Evolutionary conservation across 306 rosid species (phyloP), one percentile per base, ranked within the genome.

Genomic region (Pterocarpus macrocarpus): DNA sequence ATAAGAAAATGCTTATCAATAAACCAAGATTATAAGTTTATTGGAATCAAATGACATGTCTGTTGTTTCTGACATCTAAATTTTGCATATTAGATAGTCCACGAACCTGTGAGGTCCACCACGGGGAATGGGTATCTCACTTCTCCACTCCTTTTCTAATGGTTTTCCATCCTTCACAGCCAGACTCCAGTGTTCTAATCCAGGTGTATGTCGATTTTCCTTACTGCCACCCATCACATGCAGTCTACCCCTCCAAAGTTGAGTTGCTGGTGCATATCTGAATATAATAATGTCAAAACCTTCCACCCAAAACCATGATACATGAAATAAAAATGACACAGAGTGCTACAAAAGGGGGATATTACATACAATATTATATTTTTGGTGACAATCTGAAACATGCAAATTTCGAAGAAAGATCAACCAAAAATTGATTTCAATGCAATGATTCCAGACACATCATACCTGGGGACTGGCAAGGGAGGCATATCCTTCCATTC

Each of bases 141-240:
- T 74, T 79, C 92, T 83, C 99, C 99, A 95, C 36, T 87, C 88
- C 52, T 88, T 81, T 83, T 95, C 99, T 85, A 93, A 81, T 67
- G 90, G 86, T 83, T 88, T 86, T 32, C 97, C 99, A 66, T 90
- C 92, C 82, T 91, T 90, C 38, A 95, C 99, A 43, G 97, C 94
- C 80, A 95, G 83, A 87, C 99, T 93, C 97, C 99, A 95, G 84
- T 90, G 97, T 75, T 95, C 99, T 81, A 93, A 81, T 80, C 90
- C 95, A 71, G 99, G 97, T 2, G 97, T 93, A 79, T 91, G 92
- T 9, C 99, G 97, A 71, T 95, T 95, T 89, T 95, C 99, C 88
- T 91, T 91, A 86, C 99, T 95, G 58, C 99, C 99, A 49, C 99
- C 99, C 99, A 93, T 95, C 86, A 95, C 99, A 85, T 95, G 99